phyloP scores from a whole-genome alignment of 371 early-diverging fungal species.

The Apophysomyces ossiformis region DNA sequence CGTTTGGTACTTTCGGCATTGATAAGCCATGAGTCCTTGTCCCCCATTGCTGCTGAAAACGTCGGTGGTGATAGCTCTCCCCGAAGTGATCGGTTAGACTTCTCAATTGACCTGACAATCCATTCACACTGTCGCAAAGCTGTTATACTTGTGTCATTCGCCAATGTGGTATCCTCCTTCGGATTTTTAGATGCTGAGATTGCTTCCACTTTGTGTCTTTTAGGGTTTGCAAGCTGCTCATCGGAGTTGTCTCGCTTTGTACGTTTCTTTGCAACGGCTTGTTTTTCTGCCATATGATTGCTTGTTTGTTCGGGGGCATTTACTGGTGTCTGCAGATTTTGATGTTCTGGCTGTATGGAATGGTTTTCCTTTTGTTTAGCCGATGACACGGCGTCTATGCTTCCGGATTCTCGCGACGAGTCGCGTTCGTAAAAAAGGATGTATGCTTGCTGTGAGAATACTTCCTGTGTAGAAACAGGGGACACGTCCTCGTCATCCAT shows the following conservation, averaged over 20 bases:
- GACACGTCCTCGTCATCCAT: conserved; percentile 80
- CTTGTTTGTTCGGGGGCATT: background rate
- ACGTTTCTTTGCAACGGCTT: conserved; percentile 5
- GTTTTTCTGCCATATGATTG: background rate
- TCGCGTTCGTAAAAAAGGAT: conserved; percentile 75
- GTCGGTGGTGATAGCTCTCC: conserved; percentile 44
- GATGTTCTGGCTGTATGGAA: background rate
- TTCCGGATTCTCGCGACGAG: background rate
- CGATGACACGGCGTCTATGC: background rate
- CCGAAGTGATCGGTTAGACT: conserved; percentile 33
- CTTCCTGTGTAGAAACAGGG: conserved; percentile 65
- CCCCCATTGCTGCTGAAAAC: conserved; percentile 31
- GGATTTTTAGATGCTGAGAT: background rate
- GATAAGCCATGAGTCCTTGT: conserved; percentile 28
- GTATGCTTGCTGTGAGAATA: conserved; percentile 78
- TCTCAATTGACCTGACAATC: conserved; percentile 21
- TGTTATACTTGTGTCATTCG: background rate
- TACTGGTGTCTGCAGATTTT: background rate
- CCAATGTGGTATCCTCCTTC: background rate
- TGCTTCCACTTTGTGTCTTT: background rate
- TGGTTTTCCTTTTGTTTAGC: background rate
- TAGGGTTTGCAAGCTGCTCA: background rate
- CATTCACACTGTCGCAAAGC: conserved; percentile 25
- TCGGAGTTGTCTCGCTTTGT: conserved; percentile 3
- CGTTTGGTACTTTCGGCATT: background rate